phyloP scores from a whole-genome alignment of 495 filamentous ascomycete species.

The Entonaema liquescens region DNA sequence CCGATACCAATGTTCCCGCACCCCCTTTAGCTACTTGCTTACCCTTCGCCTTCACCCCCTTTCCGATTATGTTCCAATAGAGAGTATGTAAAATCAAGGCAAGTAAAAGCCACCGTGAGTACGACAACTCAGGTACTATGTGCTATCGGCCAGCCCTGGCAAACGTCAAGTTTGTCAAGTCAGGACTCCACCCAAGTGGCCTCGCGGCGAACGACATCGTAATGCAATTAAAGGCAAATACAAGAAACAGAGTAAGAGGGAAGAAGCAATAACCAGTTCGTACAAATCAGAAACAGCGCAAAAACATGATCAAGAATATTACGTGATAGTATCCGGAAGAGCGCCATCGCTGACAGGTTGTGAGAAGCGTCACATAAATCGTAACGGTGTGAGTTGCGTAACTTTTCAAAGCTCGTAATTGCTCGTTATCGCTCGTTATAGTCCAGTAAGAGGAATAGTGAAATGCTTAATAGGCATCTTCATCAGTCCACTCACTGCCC shows the following conservation, averaged over 20 bases:
- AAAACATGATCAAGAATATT: conserved; percentile 10
- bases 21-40: conserved; percentile 22
- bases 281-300: conserved; percentile 6
- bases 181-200: conserved; percentile 17
- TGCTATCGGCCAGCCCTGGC: conserved; percentile 13
- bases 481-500: conserved; percentile 66
- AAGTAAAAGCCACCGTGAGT: conserved; percentile 18
- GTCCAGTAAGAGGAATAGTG: conserved; percentile 28
- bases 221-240: conserved; percentile 42
- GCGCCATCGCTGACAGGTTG: conserved; percentile 28
- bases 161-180: conserved; percentile 17
- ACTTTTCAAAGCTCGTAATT: conserved; percentile 39
- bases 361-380: conserved; percentile 32
- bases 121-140: conserved; percentile 15
- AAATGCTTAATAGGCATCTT: conserved; percentile 57
- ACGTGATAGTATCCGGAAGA: conserved; percentile 18
- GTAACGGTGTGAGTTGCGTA: conserved; percentile 33
- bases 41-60: conserved; percentile 30
- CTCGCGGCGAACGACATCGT: conserved; percentile 26
- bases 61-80: conserved; percentile 43
- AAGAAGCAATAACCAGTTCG: conserved; percentile 13
- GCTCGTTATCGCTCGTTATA: conserved; percentile 5
- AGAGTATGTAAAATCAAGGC: conserved; percentile 32
- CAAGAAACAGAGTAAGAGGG: conserved; percentile 26
- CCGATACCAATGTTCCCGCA: conserved; percentile 30